Base-by-base conservation (phyloP, 768 basidiomycete species). In the Leccinum ochraceum region DNA sequence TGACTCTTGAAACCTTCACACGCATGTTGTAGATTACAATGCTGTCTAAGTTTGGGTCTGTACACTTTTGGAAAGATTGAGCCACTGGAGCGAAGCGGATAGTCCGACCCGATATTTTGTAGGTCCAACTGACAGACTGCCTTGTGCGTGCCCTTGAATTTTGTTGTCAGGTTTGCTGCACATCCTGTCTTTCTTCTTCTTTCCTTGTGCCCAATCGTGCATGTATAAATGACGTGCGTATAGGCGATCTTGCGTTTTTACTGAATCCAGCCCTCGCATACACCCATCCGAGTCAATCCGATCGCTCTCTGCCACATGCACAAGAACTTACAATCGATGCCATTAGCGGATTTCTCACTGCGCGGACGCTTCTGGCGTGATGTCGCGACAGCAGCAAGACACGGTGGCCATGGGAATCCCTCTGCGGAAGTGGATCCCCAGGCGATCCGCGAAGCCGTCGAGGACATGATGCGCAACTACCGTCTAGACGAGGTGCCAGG, bases 311-410 rank as follows among this genome's bases (percentile, higher is more conserved):
- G 20, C 32, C 39, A 17, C 14, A 8, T 17, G 17, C 39, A 6
- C 36, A 39, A 20, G n/a, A 11, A n/a, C n/a, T 11, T 11, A 44
- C 17, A 44, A 5, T 28, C 44, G 6, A 71, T 72, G 70, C 20
- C 65, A 44, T 26, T 56, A 2, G 20, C 10, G 7, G 62, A 58
- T 32, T 3, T 5, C 51, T 34, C 67, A 6, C 24, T 71, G 24
- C 67, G 57, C 6, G 67, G 68, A n/a, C 68, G 65, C 37, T 71
- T 68, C 34, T 71, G 70, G 70, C 63, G 62, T 54, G 65, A 71
- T 30, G 62, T 70, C 9, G 63, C 65, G 10, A 55, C 55, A 5
- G 67, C 49, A 10, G 48, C 53, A 11, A 62, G 59, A 4, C 65
- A 61, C 3, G 34, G 55, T 16, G 36, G 39, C 26, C 7, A 42